Conservation (phyloP, 2,329 filamentous ascomycete genomes). For the Fusarium agapanthi region DNA sequence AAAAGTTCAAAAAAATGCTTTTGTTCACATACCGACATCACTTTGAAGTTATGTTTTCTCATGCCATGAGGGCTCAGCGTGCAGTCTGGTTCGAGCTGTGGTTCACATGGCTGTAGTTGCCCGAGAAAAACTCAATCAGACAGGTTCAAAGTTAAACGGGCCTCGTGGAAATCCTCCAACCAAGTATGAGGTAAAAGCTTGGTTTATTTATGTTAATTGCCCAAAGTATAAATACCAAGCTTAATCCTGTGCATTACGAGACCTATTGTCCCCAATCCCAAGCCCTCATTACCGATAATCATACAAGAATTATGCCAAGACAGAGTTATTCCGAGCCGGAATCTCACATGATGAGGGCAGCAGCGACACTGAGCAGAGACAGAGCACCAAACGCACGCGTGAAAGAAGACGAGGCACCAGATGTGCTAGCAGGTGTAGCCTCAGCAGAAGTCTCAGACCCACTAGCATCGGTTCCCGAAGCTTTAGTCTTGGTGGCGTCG, state of each 20-base stretch:
- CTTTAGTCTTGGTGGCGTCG: neutral
- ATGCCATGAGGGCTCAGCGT: neutral
- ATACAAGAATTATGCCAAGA: neutral
- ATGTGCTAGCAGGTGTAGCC: neutral
- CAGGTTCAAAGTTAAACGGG: neutral
- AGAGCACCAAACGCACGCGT: neutral
- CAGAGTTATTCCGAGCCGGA: neutral
- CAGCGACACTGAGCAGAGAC: neutral
- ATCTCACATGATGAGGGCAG: neutral
- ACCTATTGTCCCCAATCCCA: neutral
- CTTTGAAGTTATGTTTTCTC: neutral
- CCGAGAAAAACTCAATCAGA: no score
- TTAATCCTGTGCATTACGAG: neutral
- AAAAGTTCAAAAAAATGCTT: neutral
- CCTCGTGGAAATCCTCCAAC: fast-evolving
- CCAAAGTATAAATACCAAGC: neutral
- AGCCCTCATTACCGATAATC: neutral
- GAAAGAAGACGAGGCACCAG: neutral
- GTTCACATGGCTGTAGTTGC: neutral
- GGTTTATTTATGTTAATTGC: no score
- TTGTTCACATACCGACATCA: fast-evolving
- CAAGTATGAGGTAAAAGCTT: neutral
- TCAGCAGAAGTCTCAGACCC: neutral
- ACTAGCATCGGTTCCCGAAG: neutral
- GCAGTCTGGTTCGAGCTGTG: neutral